Base-by-base conservation (phyloP, 2,329 filamentous ascomycete genomes). In the Penicillium psychrosexuale region DNA sequence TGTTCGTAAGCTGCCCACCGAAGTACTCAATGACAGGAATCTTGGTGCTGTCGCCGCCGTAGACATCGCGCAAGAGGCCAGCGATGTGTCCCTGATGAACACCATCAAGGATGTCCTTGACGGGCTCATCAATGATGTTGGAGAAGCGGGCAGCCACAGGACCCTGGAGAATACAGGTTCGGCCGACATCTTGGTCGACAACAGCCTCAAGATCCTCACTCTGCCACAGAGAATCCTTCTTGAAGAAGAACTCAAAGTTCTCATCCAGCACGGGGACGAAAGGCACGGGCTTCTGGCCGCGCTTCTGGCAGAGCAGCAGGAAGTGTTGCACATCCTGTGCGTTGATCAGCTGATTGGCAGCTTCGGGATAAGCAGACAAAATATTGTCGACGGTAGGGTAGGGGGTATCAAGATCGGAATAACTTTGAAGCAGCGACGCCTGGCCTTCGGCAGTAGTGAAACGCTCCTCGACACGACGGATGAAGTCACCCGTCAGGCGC, bases 201-300 rank as follows among this genome's bases (percentile, higher is more conserved):
- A 99, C 92, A 51, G 94, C 94, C 68, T 95, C 93, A 11, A 99
- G 82, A 69, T 99, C 94, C 76, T 99, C 94, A 1, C 94, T 97
- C 77, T 99, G 94, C 94, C 94, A 99, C 8, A 99, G 83, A 1
- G 94, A 99, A 74, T 99, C 94, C 80, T 99, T 99, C 86, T 99
- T 99, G 87, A 99, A 99, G 80, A 91, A 99, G 78, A 95, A 96
- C 72, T 99, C 94, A 64, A 99, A 99, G 72, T 93, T 96, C 60
- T 96, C 91, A 67, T 99, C 94, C 22, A 99, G 82, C n/a, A 89
- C 82, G 5, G 94, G 94, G 30, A 99, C 92, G 71, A 99, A 99
- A 0, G 93, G 94, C 28, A 95, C 90, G 2, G 94, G 94, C 82
- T 99, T 99, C 80, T 99, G 94, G 38, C 88, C 88, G 45, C 89